Evolutionary conservation across 495 filamentous ascomycete genomes (phyloP), one percentile per base, ranked within the genome.

Genomic region (Hyaloscypha finlandica): DNA sequence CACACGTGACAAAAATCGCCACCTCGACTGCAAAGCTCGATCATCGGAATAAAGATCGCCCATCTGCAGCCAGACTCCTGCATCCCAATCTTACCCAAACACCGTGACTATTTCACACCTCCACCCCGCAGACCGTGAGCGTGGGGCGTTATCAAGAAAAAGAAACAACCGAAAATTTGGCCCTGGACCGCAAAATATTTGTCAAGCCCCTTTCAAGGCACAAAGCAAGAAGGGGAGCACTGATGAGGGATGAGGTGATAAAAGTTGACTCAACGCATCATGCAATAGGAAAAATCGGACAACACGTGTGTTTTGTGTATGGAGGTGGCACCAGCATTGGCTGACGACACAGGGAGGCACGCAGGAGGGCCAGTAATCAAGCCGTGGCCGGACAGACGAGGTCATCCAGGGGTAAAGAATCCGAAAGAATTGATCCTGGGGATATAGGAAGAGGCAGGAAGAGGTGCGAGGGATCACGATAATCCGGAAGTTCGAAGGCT

Each of bases 111-210:
- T 56, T 48, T 48, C 31, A 19, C 52, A 56, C 19, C 30, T 45
- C 55, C 56, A 31, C 25, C 37, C 59, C 63, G n/a, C 54, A 65
- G 63, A 57, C 6, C 42, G 35, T 20, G 19, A 37, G 68, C 68
- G 64, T 67, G 65, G 69, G 69, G 66, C 65, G 65, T 68, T 68
- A 68, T 71, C 65, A 59, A 33, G 53, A 61, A 68, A 68, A 71
- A 59, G 39, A 65, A 71, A 68, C 30, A 22, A 6, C 69, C 69
- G 69, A 71, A 48, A 67, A 71, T 68, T 68, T 63, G 61, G 57
- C 69, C 65, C 57, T 12, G 22, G 45, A 63, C 63, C 58, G 58
- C 53, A 25, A 62, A 60, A 61, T 39, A 70, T 70, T 66, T 66
- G 68, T 70, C 63, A 70, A 70, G 45, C 11, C 35, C 14, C 22